Base-by-base conservation (phyloP, 805 yeast genomes). In the Candida dajiaensis region DNA sequence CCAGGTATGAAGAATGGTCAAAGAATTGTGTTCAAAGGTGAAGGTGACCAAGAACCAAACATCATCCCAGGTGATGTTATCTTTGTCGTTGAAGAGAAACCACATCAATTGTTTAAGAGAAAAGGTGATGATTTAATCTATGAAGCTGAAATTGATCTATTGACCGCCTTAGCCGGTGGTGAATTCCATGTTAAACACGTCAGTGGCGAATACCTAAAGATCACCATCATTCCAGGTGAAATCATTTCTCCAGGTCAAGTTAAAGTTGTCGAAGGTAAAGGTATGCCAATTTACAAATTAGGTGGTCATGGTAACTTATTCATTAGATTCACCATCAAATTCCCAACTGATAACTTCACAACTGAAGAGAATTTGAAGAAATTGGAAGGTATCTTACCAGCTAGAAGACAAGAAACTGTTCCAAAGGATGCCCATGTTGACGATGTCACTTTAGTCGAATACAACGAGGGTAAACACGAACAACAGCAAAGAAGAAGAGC, bases 1-100 rank as follows among this genome's bases (percentile, higher is more conserved):
- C 94, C 95, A 60, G 99, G 99, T 73, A 92, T 92, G 97, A 83
- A 76, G 63, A 85, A 89, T 62, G 97, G 97, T 50, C 96, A 92
- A 73, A 82, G 81, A 70, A 78, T 94, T 58, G 87, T 81, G 7
- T 94, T 92, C 74, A 76, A 81, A 58, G 98, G 97, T 56, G 97
- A 92, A 73, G 97, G 97, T 62, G 99, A 94, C 70, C 97, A 92
- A 70, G 94, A 85, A 55, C 98, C 98, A 51, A 89, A 85, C 66
- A 77, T 88, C 49, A 81, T 89, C 50, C 96, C 99, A 26, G 99
- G 99, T 67, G 99, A 94, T 68, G 98, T 94, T 53, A 77, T 94
- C 50, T 89, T 94, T 55, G 85, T 89, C 36, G 79, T 94, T 54
- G 92, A 87, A 53, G 96, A 92, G 75, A 88, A 85, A 74, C 87